These are phyloP conservation scores for Hanseniaspora taiwanica DNA, from an alignment of 805 yeast genomes.

Conservation along the genomic window DNA sequence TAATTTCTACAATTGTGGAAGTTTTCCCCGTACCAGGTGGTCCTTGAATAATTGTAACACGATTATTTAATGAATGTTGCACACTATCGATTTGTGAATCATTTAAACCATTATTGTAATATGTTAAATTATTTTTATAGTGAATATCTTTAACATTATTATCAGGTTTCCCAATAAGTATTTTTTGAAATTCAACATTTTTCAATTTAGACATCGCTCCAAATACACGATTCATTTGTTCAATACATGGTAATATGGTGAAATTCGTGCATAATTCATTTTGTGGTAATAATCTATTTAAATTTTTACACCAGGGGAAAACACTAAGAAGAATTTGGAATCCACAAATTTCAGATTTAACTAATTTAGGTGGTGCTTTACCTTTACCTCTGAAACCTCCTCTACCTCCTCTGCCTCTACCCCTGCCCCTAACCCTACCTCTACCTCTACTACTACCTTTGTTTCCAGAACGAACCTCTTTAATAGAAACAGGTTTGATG, in stretches of 20 bases:
- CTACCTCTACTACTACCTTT: constrained; percentile 17
- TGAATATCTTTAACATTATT: constrained; percentile 37
- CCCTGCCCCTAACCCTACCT: too few relatives aligned
- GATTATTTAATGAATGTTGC: constrained; percentile 38
- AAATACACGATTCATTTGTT: constrained; percentile 48
- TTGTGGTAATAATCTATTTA: constrained; percentile 35
- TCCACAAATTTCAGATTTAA: constrained; percentile 10
- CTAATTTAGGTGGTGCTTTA: constrained; percentile 10
- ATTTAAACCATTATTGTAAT: constrained; percentile 37
- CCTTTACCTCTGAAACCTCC: too few relatives aligned
- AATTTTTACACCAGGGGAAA: constrained; percentile 37
- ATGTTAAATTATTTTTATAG: constrained; percentile 41
- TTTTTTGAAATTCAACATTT: constrained; percentile 36
- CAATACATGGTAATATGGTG: constrained; percentile 45
- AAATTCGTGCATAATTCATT: constrained; percentile 23
- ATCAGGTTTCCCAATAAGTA: constrained; percentile 43
- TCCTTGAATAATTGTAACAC: constrained; percentile 52
- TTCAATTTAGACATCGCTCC: constrained; percentile 51
- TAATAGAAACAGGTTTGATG: constrained; percentile 13
- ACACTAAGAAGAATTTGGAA: constrained; percentile 37
- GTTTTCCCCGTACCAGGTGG: constrained; percentile 83
- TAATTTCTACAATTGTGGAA: constrained; percentile 51
- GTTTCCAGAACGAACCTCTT: not conserved
- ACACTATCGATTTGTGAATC: constrained; percentile 45
- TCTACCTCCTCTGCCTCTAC: too few relatives aligned